Conservation (phyloP, 2,329 filamentous ascomycete species). For the Stagonosporopsis chrysanthemi region DNA sequence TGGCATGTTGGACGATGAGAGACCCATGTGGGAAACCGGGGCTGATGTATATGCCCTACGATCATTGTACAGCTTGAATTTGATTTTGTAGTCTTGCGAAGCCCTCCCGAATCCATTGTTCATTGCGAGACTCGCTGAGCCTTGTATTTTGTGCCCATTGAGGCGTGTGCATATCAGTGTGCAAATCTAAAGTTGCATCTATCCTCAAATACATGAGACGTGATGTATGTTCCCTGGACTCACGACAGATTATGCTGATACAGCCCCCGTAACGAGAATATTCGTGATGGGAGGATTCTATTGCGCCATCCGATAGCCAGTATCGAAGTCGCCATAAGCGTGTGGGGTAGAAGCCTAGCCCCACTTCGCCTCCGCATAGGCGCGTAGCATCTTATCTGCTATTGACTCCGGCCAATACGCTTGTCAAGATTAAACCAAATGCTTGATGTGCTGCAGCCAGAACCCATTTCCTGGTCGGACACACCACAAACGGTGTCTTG, state of each 20-base stretch:
- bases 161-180: background rate
- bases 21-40: background rate
- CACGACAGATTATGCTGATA: background rate
- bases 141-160: background rate
- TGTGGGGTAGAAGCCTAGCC: slow-evolving; percentile 12
- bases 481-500: background rate
- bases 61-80: background rate
- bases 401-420: slow-evolving; percentile 1
- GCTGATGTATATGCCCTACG: background rate
- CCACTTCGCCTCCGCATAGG: slow-evolving; percentile 1
- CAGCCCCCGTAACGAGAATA: slow-evolving; percentile 4
- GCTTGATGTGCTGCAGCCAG: slow-evolving; percentile 2
- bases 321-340: slow-evolving; percentile 1
- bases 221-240: too few species aligned
- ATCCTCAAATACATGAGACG: background rate
- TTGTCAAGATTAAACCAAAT: background rate
- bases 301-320: slow-evolving; percentile 34
- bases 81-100: background rate
- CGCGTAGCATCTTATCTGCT: background rate
- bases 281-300: slow-evolving; percentile 31
- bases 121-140: too few species aligned
- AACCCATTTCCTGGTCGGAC: background rate
- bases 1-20: background rate
- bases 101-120: too few species aligned
- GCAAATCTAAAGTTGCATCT: background rate